Percentiles rank a stretch among this genome's conserved stretches.
These are phyloP conservation scores for Nowakowskiella sp. DNA, from an alignment of 192 early-diverging fungal species.

Conservation along the genomic window DNA sequence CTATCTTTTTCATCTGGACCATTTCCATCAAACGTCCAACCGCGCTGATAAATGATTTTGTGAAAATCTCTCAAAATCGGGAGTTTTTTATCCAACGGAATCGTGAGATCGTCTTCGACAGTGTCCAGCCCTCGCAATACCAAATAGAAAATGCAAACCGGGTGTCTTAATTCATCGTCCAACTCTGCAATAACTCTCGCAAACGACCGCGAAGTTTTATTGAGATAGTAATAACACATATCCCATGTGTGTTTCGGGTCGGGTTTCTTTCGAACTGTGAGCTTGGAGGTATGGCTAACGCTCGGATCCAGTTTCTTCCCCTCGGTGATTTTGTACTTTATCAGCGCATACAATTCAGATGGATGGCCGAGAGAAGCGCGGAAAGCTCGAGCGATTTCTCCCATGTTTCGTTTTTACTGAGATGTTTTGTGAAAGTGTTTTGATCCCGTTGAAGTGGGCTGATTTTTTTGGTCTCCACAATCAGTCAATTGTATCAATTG, in stretches of 20 bases:
- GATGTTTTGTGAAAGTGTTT: too few species aligned
- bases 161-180: slow-evolving; percentile 33
- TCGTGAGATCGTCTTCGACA: slow-evolving; percentile 97
- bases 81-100: slow-evolving; percentile 67
- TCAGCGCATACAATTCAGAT: slow-evolving; percentile 73
- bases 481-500: too few species aligned
- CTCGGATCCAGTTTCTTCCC: too few species aligned
- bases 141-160: slow-evolving; percentile 94
- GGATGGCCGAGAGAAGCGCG: slow-evolving; percentile 70
- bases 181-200: slow-evolving; percentile 81
- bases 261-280: slow-evolving; percentile 25
- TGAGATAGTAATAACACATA: slow-evolving; percentile 83
- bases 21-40: slow-evolving; percentile 50
- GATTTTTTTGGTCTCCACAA: too few species aligned
- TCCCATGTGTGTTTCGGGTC: slow-evolving; percentile 43
- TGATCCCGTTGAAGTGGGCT: too few species aligned
- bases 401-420: too few species aligned
- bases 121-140: slow-evolving; percentile 94
- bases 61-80: slow-evolving; percentile 74
- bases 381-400: slow-evolving; percentile 48
- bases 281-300: neutral
- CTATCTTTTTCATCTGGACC: slow-evolving; percentile 94
- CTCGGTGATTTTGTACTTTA: slow-evolving; percentile 32
- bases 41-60: slow-evolving; percentile 63
- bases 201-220: slow-evolving; percentile 93